Percentiles rank a stretch among this genome's conserved stretches.
Conservation (phyloP, 208 protist genomes). For the Crithidia fasciculata region DNA sequence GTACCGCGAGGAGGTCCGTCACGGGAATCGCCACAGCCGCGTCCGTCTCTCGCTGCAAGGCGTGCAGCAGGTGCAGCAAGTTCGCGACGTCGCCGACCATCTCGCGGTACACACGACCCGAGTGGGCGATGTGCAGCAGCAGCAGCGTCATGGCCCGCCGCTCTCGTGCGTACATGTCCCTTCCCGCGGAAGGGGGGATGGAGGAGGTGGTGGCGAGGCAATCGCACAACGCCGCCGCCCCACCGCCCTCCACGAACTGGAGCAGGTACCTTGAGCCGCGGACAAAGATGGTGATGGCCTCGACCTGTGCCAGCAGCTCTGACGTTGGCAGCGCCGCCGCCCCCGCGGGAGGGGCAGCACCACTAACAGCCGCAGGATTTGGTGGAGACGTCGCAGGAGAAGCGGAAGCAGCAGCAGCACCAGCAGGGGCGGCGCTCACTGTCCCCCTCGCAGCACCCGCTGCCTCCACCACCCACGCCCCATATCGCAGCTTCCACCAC, state of each 20-base stretch:
- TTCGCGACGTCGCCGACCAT: conserved; percentile 84
- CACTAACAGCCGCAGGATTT: not conserved
- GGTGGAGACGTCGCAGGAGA: not conserved
- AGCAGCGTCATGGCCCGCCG: conserved; percentile 59
- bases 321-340: conserved; percentile 1
- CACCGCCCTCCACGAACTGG: conserved; percentile 78
- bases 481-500: conserved; percentile 83
- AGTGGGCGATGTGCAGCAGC: conserved; percentile 82
- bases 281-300: conserved; percentile 74
- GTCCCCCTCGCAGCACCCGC: not conserved
- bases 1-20: conserved; percentile 65
- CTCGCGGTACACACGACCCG: conserved; percentile 87
- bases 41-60: conserved; percentile 59
- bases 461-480: conserved; percentile 17
- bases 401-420: not conserved
- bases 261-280: conserved; percentile 79
- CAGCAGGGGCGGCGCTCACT: not conserved
- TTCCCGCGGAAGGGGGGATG: not conserved
- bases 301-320: conserved; percentile 57
- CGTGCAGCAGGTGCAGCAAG: conserved; percentile 51
- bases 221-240: conserved; percentile 65
- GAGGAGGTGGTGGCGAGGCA: conserved; percentile 39
- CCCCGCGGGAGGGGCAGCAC: too few relatives aligned
- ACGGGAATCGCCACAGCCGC: conserved; percentile 47
- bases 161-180: conserved; percentile 39